Evolutionary conservation across 2,329 filamentous ascomycete species (phyloP), one percentile per base, ranked within the genome.

Genomic region (Arthroderma sp.): DNA sequence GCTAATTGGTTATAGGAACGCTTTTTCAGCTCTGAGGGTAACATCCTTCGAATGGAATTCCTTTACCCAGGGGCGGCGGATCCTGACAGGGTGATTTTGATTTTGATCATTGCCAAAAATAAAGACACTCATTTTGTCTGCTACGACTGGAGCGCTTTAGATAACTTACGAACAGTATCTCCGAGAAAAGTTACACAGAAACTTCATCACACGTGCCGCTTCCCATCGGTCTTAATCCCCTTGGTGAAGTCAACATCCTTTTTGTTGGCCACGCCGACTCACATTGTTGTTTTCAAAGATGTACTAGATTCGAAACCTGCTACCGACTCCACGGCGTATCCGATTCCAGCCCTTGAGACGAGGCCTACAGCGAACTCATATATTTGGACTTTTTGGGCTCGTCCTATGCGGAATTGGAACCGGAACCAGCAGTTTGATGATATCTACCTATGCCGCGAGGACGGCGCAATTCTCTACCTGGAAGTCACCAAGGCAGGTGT

Each of bases 21-120:
- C n/a, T 69, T 68, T 41, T 66, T 71, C 48, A 58, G 61, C 38
- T 68, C 86, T 5, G 74, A 79, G 5, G 87, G 85, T 1, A 71
- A 80, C n/a, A 85, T 96, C 45, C 72, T 89, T 54, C 83, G 85
- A 53, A 80, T 95, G 71, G 83, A 87, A 22, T 98, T 96, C 51
- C 70, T 98, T 2, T 78, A 83, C 47, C 84, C 87, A 5, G 71
- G 72, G 6, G 63, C 73, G 0, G 73, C 77, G 43, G 80, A 88
- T 48, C 72, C 77, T 6, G 70, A 80, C 44, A 79, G 80, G 53
- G 75, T 93, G 37, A 80, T 93, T n/a, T 70, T 96, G 3, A 67
- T 94, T 7, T 65, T 94, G 22, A 61, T 81, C 15, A 61, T 77
- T 11, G 59, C 63, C 38, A 59, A 61, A 47, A 57, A 65, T 28